phyloP scores from a whole-genome alignment of 345 rosid species.

The Brassica juncea region DNA sequence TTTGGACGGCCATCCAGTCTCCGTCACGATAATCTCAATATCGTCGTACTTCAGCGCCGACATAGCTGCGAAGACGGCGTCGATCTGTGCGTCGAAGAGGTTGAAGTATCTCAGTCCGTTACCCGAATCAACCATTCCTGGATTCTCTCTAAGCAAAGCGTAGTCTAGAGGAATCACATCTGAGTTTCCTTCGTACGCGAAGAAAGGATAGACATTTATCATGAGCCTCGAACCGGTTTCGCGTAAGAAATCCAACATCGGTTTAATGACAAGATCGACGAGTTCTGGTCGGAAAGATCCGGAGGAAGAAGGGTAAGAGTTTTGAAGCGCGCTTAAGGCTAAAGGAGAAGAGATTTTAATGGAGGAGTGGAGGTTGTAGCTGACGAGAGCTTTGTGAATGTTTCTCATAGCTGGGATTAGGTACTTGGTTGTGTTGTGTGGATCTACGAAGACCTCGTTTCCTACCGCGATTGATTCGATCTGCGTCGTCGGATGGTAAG shows the following conservation, averaged over 20 bases:
- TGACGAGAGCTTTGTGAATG: constrained; percentile 68
- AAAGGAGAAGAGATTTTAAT: constrained; percentile 87
- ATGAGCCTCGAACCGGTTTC: constrained; percentile 87
- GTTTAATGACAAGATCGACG: constrained; percentile 67
- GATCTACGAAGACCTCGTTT: constrained; percentile 88
- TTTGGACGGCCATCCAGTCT: constrained; percentile 95
- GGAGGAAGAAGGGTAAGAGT: constrained; percentile 88
- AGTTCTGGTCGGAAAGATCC: constrained; percentile 87
- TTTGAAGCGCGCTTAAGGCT: constrained; percentile 75
- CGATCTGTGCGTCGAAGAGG: constrained; percentile 94
- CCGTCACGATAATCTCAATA: constrained; percentile 66
- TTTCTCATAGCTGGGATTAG: constrained; percentile 85
- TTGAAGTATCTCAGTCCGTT: constrained; percentile 79
- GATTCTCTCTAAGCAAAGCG: constrained; percentile 85
- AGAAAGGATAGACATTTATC: constrained; percentile 91
- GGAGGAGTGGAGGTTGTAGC: constrained; percentile 57
- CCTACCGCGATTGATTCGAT: constrained; percentile 95
- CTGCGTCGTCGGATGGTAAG: constrained; percentile 65
- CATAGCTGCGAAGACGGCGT: constrained; percentile 93
- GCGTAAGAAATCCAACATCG: constrained; percentile 80
- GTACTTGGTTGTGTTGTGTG: constrained; percentile 69
- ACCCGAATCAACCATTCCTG: constrained; percentile 84
- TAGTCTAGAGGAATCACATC: constrained; percentile 90
- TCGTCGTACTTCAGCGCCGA: constrained; percentile 78
- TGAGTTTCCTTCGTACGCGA: constrained; percentile 88